These are phyloP conservation scores for Theileria sp. DNA, from an alignment of 169 alveolate species.

Conservation along the genomic window DNA sequence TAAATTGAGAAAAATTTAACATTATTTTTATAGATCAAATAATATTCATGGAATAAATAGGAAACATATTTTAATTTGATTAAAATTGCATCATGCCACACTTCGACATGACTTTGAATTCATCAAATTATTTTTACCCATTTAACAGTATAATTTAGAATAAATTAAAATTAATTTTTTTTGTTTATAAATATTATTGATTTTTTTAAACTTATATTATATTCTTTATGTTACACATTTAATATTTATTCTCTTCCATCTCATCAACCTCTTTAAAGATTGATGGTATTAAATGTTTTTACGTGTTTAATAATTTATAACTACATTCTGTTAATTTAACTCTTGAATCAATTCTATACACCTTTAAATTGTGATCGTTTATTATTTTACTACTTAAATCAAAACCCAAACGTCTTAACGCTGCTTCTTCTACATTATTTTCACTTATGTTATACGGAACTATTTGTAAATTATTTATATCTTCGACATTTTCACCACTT, in stretches of 20 bases:
- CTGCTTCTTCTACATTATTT: not conserved
- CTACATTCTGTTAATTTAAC: not conserved
- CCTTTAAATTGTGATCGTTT: not conserved
- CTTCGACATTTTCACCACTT: not conserved
- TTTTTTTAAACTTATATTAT: not conserved
- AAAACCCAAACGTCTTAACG: not conserved
- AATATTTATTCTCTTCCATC: not conserved
- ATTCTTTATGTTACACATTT: not conserved
- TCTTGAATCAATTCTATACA: not conserved
- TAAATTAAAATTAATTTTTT: conserved; percentile 1
- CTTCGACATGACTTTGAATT: not conserved
- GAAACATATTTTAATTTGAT: not conserved
- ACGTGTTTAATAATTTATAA: not conserved
- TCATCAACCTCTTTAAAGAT: not conserved
- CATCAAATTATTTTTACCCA: not conserved
- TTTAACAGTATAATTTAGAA: not conserved
- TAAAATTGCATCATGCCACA: not conserved
- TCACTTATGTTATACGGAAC: not conserved
- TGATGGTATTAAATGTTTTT: not conserved
- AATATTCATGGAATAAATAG: not conserved
- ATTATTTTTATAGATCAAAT: not conserved
- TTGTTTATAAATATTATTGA: not conserved
- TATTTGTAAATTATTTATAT: too few relatives aligned
- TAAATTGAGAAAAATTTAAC: not conserved
- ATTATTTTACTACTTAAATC: not conserved